A percentile compares a stretch with the other conserved stretches of the same genome.
Evolutionary conservation across 148 eudicot genomes (phyloP).

Genomic region (Amaranthus hypochondriacus): DNA sequence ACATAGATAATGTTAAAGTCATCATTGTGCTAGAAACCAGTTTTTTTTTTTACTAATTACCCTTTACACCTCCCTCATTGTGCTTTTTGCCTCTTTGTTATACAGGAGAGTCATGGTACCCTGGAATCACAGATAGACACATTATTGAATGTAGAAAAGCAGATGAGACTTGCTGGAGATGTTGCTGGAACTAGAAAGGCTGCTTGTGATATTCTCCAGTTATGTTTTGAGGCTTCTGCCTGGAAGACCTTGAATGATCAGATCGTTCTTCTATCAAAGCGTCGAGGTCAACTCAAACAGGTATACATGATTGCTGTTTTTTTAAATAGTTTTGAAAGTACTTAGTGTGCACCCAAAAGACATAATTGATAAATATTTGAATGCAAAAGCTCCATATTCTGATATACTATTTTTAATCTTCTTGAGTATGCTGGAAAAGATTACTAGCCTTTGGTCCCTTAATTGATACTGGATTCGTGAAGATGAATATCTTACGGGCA

Average conservation of each 20-base stretch:
- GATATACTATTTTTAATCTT: not conserved
- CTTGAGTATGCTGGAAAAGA: not conserved
- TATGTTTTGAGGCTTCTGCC: slow-evolving; percentile 70
- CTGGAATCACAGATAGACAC: slow-evolving; percentile 71
- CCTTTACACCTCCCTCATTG: not conserved
- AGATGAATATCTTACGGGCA: not conserved
- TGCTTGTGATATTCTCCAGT: slow-evolving; percentile 59
- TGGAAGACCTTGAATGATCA: slow-evolving; percentile 93
- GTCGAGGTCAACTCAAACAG: slow-evolving; percentile 94
- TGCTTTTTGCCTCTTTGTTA: not conserved
- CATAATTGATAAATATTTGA: not conserved
- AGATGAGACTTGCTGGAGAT: slow-evolving; percentile 78
- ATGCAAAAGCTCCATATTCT: not conserved
- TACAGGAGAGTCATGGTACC: slow-evolving; percentile 29
- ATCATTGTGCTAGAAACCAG: not conserved
- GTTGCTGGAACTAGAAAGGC: slow-evolving; percentile 71
- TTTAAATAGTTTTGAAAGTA: not conserved
- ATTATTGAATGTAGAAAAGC: slow-evolving; percentile 80
- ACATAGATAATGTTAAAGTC: not conserved
- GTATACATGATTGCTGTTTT: slow-evolving; percentile 21
- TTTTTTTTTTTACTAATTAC: too few relatives aligned
- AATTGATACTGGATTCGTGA: not conserved
- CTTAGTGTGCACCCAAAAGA: not conserved
- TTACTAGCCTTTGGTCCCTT: not conserved
- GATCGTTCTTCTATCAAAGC: slow-evolving; percentile 77